A percentile compares a stretch with the other conserved stretches of the same genome.
Evolutionary conservation across 192 early-diverging fungal genomes (phyloP).

Genomic region (Umbelopsis ramanniana): DNA sequence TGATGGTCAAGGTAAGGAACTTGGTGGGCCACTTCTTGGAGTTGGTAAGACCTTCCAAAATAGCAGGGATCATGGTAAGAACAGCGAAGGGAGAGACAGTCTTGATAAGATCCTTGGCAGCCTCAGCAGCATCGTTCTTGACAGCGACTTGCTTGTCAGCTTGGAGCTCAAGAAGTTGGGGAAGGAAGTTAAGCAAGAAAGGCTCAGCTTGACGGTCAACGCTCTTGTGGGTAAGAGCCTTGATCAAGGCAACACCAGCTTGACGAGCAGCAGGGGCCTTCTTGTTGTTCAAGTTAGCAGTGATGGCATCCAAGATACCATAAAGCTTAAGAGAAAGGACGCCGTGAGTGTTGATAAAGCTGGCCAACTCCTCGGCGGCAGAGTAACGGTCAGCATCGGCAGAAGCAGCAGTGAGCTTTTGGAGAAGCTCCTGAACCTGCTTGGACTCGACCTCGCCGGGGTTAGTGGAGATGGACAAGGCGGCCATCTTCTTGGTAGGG

Average conservation of each 20-base stretch:
- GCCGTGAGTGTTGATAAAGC: conserved; percentile 57
- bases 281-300: conserved; percentile 69
- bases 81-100: conserved; percentile 52
- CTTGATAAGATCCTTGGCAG: conserved; percentile 49
- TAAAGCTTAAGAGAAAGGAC: conserved; percentile 61
- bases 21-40: conserved; percentile 81
- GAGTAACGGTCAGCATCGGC: conserved; percentile 25
- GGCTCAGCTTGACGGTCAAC: conserved; percentile 65
- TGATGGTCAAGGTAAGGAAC: conserved; percentile 50
- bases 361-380: conserved; percentile 32
- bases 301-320: conserved; percentile 63
- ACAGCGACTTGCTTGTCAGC: conserved; percentile 57
- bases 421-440: conserved; percentile 37
- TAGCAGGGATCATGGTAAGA: conserved; percentile 62
- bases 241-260: conserved; percentile 63
- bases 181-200: conserved; percentile 65
- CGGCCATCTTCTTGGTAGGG: conserved; percentile 25
- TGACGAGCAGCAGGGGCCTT: conserved; percentile 63
- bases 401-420: conserved; percentile 24
- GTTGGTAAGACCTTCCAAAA: conserved; percentile 71
- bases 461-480: conserved; percentile 28
- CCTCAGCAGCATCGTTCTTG: conserved; percentile 46
- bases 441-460: conserved; percentile 24
- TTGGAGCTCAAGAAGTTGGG: conserved; percentile 63
- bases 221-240: conserved; percentile 50